phyloP scores from a whole-genome alignment of 1,284 basidiomycete genomes.

The Tranzscheliella williamsii region DNA sequence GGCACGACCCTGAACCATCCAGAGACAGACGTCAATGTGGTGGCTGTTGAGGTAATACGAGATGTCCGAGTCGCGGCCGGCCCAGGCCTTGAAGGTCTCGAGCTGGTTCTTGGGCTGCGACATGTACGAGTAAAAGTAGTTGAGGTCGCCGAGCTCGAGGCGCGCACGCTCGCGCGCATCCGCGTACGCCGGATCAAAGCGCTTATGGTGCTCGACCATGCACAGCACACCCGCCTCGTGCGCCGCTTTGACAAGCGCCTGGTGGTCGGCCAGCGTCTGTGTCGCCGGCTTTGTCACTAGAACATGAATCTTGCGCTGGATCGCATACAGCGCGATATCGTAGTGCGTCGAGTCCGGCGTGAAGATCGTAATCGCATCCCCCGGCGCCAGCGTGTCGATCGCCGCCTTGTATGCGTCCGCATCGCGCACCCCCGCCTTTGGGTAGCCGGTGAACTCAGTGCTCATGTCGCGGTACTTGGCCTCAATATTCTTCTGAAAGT shows the following conservation, averaged over 20 bases:
- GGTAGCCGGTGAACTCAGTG: slow-evolving; percentile 78
- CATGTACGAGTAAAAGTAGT: slow-evolving; percentile 75
- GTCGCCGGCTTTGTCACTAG: slow-evolving; percentile 91
- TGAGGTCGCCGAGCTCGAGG: slow-evolving; percentile 80
- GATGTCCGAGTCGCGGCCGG: slow-evolving; percentile 75
- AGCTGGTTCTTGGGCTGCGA: slow-evolving; percentile 92
- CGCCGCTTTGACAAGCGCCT: slow-evolving; percentile 74
- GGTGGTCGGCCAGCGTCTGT: slow-evolving; percentile 80
- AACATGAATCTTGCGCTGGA: slow-evolving; percentile 80
- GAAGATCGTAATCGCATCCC: slow-evolving; percentile 84
- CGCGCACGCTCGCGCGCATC: slow-evolving; percentile 77
- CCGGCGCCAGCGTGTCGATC: slow-evolving; percentile 76
- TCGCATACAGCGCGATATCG: slow-evolving; percentile 80
- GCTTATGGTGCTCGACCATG: slow-evolving; percentile 80
- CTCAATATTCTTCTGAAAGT: slow-evolving; percentile 80
- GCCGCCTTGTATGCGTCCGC: slow-evolving; percentile 83
- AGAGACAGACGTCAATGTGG: slow-evolving; percentile 74
- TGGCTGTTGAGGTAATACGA: slow-evolving; percentile 88
- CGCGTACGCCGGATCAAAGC: slow-evolving; percentile 87
- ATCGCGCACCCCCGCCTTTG: slow-evolving; percentile 72
- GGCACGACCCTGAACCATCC: slow-evolving; percentile 72
- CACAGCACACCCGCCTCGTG: slow-evolving; percentile 79
- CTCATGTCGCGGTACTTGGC: slow-evolving; percentile 84
- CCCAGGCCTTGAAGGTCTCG: slow-evolving; percentile 91
- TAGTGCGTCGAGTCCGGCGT: slow-evolving; percentile 79